Conservation (phyloP, 2,329 filamentous ascomycete genomes). For the Alternaria triticina region DNA sequence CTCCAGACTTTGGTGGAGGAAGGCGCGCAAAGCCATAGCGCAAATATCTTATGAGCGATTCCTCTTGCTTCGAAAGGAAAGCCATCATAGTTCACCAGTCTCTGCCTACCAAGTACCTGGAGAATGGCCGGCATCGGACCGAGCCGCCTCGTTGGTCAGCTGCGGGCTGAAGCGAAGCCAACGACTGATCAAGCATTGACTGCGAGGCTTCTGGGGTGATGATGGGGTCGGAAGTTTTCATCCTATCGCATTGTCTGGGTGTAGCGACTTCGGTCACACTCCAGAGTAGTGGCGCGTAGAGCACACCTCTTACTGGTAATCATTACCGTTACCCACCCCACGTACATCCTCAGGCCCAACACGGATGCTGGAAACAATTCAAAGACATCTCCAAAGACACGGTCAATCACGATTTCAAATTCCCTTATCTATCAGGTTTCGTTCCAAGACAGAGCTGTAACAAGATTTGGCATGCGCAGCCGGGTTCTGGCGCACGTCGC, state of each 20-base stretch:
- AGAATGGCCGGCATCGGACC: background rate
- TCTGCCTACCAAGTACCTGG: background rate
- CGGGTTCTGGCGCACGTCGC: background rate
- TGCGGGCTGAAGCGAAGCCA: background rate
- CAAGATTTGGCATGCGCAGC: background rate
- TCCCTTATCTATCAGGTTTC: background rate
- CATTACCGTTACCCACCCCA: background rate
- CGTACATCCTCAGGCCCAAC: background rate
- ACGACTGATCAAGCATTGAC: background rate
- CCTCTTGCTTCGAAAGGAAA: background rate
- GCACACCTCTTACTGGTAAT: background rate
- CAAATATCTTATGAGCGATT: background rate
- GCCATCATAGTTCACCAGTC: background rate
- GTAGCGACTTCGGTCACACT: background rate
- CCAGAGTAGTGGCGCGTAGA: slow-evolving; percentile 1
- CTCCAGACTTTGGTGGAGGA: slow-evolving; percentile 36
- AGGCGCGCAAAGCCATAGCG: background rate
- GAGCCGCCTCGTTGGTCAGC: background rate
- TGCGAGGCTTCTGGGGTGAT: background rate
- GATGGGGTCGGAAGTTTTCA: background rate
- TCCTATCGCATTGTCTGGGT: background rate
- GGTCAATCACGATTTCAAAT: background rate
- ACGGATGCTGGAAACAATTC: background rate
- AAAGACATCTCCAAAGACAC: background rate
- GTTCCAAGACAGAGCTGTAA: background rate